Evolutionary conservation across 148 eudicot species (phyloP), one percentile per base, ranked within the genome.

Genomic region (Amaranthus palmeri): DNA sequence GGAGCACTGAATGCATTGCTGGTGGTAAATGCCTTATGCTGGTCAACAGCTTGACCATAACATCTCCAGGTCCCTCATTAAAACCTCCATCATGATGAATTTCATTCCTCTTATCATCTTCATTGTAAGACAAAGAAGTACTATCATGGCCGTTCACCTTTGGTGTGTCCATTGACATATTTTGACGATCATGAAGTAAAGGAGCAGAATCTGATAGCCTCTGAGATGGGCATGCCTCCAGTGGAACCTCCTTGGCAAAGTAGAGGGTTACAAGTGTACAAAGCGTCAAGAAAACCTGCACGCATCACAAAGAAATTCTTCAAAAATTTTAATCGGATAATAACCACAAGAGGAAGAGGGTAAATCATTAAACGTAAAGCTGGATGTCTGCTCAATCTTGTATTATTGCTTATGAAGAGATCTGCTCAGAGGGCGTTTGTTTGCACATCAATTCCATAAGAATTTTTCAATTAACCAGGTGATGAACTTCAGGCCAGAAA

Each of bases 211-310:
- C 96, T 65, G 90, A 83, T 68, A 81, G 60, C 50, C 40, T 85
- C 42, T 76, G 83, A 57, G 82, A 68, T 72, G 84, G 64, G 55
- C 63, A 77, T 57, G 85, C 70, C 14, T 74, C 79, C 67, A 91
- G 75, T n/a, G 98, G 97, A 76, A 93, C 80, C 80, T 93, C 97
- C 72, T 91, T 82, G 50, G 98, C 98, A 76, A 93, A 91, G 82
- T 85, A 86, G 79, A 93, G 91, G 47, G 97, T 93, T 73, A 93
- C 93, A 63, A 85, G 82, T 36, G 98, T 93, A 79, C 98, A 93
- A 2, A 93, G 18, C 40, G 85, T 68, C 78, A 93, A 85, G 80
- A 93, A 91, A 60, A 86, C 78, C 98, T 93, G 86, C 54, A 70
- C 45, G 61, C 53, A 76, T 41, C 41, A 70, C 51, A 68, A 6